phyloP scores from a whole-genome alignment of 352 stramenopile genomes.

The Globisporangium ultimum region DNA sequence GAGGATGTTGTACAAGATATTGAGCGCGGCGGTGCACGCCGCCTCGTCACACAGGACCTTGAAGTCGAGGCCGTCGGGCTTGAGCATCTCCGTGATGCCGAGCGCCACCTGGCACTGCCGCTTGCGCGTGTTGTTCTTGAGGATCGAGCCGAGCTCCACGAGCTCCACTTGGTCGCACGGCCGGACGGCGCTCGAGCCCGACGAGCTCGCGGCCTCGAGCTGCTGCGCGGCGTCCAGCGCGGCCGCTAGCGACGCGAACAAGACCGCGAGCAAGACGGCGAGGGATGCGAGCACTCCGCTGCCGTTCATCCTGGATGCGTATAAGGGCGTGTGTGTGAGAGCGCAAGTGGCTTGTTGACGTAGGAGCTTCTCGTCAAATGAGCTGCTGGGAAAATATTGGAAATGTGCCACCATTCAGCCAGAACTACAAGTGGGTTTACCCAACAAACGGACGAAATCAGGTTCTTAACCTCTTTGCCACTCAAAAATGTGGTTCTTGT shows the following conservation, averaged over 20 bases:
- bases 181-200: slow-evolving; percentile 34
- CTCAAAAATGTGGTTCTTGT: no score
- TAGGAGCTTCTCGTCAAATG: neutral
- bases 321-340: neutral
- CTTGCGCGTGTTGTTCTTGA: slow-evolving; percentile 54
- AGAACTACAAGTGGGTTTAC: neutral
- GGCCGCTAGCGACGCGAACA: slow-evolving; percentile 10
- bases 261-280: slow-evolving; percentile 9
- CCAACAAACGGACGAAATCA: slow-evolving; percentile 4
- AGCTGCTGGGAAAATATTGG: neutral
- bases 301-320: slow-evolving; percentile 3
- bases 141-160: slow-evolving; percentile 24
- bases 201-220: slow-evolving; percentile 21
- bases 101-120: slow-evolving; percentile 43
- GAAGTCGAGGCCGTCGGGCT: slow-evolving; percentile 21
- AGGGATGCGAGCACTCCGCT: slow-evolving; percentile 19
- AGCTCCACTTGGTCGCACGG: slow-evolving; percentile 43
- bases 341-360: neutral
- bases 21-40: slow-evolving; percentile 48
- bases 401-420: neutral
- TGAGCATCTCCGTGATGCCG: slow-evolving; percentile 48
- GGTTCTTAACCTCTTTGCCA: neutral
- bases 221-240: slow-evolving; percentile 8
- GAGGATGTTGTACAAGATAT: slow-evolving; percentile 54
- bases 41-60: slow-evolving; percentile 37